Conservation (phyloP, 805 yeast genomes). For the Tetrapisispora arboricola region DNA sequence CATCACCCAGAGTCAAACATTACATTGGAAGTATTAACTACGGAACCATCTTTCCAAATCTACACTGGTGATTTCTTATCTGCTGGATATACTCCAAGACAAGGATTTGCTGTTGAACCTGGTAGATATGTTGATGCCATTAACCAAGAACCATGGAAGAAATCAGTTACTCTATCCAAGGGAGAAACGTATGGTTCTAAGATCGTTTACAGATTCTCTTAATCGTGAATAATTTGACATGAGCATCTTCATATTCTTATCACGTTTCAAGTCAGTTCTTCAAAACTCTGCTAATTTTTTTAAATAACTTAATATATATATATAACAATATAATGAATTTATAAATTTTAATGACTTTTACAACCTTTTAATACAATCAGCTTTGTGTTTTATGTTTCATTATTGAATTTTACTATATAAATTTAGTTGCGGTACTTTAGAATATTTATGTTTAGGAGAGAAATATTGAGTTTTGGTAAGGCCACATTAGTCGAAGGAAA, state of each 20-base stretch:
- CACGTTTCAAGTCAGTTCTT: not conserved
- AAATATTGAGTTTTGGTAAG: too few species aligned
- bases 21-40: slow-evolving; percentile 37
- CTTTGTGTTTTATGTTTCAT: too few species aligned
- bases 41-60: slow-evolving; percentile 59
- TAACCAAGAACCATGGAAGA: slow-evolving; percentile 36
- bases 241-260: not conserved
- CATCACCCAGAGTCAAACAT: slow-evolving; percentile 36
- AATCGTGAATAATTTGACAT: not conserved
- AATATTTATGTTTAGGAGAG: too few species aligned
- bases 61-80: slow-evolving; percentile 49
- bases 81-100: slow-evolving; percentile 30
- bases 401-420: too few species aligned
- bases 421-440: too few species aligned
- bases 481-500: too few species aligned
- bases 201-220: slow-evolving; percentile 20
- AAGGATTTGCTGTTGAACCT: slow-evolving; percentile 57
- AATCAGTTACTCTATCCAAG: slow-evolving; percentile 38
- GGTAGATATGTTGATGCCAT: slow-evolving; percentile 49
- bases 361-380: too few species aligned
- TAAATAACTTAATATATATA: too few species aligned
- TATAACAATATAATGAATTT: too few species aligned
- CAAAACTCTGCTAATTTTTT: not conserved
- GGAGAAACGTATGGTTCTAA: slow-evolving; percentile 46
- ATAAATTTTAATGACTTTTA: too few species aligned